Base-by-base conservation (phyloP, 75 land plant species). In the Larix kaempferi region DNA sequence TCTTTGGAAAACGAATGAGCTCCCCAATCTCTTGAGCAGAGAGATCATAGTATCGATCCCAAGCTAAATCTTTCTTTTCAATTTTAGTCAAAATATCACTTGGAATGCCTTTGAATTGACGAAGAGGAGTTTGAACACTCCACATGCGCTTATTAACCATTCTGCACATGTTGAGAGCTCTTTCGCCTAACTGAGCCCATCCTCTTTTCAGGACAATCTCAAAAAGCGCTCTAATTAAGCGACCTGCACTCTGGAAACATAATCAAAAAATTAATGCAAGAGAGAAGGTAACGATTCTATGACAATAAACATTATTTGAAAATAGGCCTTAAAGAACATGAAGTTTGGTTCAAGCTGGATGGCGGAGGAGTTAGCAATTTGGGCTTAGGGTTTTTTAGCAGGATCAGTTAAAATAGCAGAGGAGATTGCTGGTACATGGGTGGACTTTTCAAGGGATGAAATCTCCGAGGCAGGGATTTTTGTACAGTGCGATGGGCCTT, bases 11-110 rank as follows among this genome's bases (percentile, higher is more conserved):
- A 17, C 95, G 88, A 56, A 96, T 91, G 11, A 96, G 89, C 87
- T 96, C 99, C 64, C 99, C 95, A 78, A 94, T 83, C 82, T 94
- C 95, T 73, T 92, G 98, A 6, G 97, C 82, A 15, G 95, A 87
- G 54, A 96, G 85, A 79, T 96, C 99, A 84, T 96, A 96, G 71
- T 94, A 94, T 80, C 97, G 90, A 22, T 96, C 99, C 99, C 97
- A 96, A 4, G 97, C 83, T 60, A 94, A 78, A 85, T 96, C 93
- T 74, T 96, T 94, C 89, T 92, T 96, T 80, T 96, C 98, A 74
- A 96, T 76, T 82, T 94, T 94, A 84, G 82, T 87, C 58, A 96
- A 80, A 3, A 94, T 89, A 22, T 92, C 93, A 84, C 86, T 96
- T 62, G 96, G 92, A n/a, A 94, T 90, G 8, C 93, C 97, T 78